Percentiles rank a stretch among this genome's conserved stretches.
Conservation (phyloP, 1,139 yeast genomes). For the Yamadazyma trypodendri region DNA sequence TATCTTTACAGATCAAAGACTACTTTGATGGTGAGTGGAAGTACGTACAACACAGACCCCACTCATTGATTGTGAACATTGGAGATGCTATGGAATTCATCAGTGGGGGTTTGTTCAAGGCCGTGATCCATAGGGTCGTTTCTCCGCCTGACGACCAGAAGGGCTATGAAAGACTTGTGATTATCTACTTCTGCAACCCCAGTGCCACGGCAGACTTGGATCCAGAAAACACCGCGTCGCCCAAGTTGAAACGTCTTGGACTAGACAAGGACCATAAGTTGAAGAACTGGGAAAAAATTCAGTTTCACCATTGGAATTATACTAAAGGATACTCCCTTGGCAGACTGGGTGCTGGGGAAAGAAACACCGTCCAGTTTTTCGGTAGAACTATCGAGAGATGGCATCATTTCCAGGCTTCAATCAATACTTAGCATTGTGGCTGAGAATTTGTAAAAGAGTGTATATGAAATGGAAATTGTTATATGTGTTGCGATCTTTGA, state of each 20-base stretch:
- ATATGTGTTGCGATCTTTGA: no score
- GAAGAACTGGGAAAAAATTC: constrained; percentile 34
- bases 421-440: background rate
- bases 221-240: constrained; percentile 34
- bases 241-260: constrained; percentile 29
- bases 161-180: constrained; percentile 34
- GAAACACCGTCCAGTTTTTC: constrained; percentile 25
- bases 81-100: constrained; percentile 51
- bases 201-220: constrained; percentile 30
- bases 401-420: constrained; percentile 26
- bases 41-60: constrained; percentile 45
- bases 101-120: constrained; percentile 49
- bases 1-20: constrained; percentile 50
- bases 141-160: constrained; percentile 47
- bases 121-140: constrained; percentile 46
- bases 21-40: constrained; percentile 47
- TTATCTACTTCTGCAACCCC: constrained; percentile 46
- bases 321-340: constrained; percentile 39
- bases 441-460: no score
- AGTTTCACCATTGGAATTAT: constrained; percentile 35
- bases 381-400: constrained; percentile 42
- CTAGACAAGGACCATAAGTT: constrained; percentile 17
- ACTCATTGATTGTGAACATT: constrained; percentile 46
- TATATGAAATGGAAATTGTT: background rate
- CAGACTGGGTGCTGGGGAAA: constrained; percentile 32